Evolutionary conservation across 1,284 basidiomycete genomes (phyloP), one percentile per base, ranked within the genome.

Genomic region (Ceratobasidium sp.): DNA sequence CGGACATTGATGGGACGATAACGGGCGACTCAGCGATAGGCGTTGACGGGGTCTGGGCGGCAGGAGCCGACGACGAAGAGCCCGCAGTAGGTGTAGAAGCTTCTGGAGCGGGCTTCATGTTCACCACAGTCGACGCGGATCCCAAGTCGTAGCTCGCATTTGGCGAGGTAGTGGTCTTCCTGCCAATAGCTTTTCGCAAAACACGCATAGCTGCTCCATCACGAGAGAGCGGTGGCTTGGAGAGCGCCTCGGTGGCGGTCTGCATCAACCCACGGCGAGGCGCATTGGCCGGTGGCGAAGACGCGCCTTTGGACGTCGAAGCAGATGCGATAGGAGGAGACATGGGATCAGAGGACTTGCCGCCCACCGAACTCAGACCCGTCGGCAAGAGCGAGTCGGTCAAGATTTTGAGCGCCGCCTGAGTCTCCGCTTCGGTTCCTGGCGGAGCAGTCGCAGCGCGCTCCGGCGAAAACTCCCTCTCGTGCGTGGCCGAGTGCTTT

Each of bases 121-220:
- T 71, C 28, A 71, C 41, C n/a, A 59, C 55, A 16, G 67, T 71
- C 30, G 67, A 71, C 30, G 67, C 38, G 8, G 67, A 71, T 11
- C 67, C 67, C 14, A 71, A 26, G 26, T 71, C 67, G 35, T 59
- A 41, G 32, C 54, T 59, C 44, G 67, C 55, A 28, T 59, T 59
- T 2, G 64, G 64, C 32, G 66, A 70, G n/a, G 35, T 38, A 28
- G 54, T 41, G 9, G 54, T 30, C 21, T 71, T 71, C 32, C 57
- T 38, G 11, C 67, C 67, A 46, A 71, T 71, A 8, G 67, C 67
- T 32, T 57, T 58, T 13, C 67, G 67, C 43, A 71, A 32, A 9
- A 71, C 66, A 16, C 66, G 66, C 64, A 69, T 69, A 2, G 64
- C 64, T 44, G 64, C 54, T 14, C 66, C 66, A 23, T 57, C 64